Percentiles rank a stretch among this genome's conserved stretches.
phyloP scores from a whole-genome alignment of 139 green algal species.

The Coelastrella sp. region DNA sequence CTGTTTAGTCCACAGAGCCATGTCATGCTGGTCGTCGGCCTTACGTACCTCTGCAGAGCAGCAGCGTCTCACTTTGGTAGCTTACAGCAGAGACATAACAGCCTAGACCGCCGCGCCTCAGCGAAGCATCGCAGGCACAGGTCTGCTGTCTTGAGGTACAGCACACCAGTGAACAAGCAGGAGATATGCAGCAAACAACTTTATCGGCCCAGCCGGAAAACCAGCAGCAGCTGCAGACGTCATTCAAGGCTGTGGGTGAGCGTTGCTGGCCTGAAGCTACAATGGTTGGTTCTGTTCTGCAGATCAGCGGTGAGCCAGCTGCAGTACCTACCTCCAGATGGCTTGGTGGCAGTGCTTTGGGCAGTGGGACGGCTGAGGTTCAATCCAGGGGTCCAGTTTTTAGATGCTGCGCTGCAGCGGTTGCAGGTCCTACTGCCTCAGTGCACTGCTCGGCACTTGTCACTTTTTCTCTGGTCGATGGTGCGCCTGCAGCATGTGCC shows the following conservation, averaged over 20 bases:
- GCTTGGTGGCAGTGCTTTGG: constrained; percentile 42
- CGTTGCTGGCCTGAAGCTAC: neutral
- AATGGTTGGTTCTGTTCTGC: constrained; percentile 20
- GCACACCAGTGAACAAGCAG: too few relatives aligned
- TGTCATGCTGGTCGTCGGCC: constrained; percentile 34
- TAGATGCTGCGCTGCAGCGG: neutral
- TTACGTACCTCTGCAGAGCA: neutral
- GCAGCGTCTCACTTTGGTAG: neutral
- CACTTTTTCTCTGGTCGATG: constrained; percentile 41
- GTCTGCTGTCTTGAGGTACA: too few relatives aligned
- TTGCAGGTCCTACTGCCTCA: neutral
- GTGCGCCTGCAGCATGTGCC: constrained; percentile 26
- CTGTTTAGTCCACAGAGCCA: neutral
- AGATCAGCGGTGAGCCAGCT: neutral
- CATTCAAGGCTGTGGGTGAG: constrained; percentile 11
- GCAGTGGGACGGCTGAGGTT: constrained; percentile 19
- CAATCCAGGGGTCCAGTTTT: neutral
- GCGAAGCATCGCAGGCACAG: too few relatives aligned
- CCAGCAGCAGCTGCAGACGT: neutral
- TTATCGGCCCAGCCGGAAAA: too few relatives aligned
- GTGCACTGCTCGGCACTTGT: constrained; percentile 10
- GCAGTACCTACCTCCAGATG: neutral
- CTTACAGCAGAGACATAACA: too few relatives aligned
- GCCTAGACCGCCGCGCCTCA: too few relatives aligned
- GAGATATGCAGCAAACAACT: too few relatives aligned